Percentiles rank a stretch among this genome's conserved stretches.
Conservation (phyloP, 345 rosid genomes). For the Bruguiera sexangula region DNA sequence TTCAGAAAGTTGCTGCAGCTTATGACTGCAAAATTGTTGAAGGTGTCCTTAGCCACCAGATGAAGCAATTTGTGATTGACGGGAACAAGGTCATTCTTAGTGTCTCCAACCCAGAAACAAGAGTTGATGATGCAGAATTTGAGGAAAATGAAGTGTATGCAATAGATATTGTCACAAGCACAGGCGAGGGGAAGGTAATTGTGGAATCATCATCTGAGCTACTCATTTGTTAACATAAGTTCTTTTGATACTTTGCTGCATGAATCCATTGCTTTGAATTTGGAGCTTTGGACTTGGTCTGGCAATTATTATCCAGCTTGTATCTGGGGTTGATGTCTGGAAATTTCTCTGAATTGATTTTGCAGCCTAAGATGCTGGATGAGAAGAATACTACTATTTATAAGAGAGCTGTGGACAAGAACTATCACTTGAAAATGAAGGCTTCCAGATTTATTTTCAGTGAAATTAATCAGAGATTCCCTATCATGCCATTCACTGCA, state of each 20-base stretch:
- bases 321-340: not conserved
- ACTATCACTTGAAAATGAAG: constrained; percentile 94
- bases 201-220: not conserved
- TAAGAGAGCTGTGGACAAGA: constrained; percentile 79
- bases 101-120: constrained; percentile 70
- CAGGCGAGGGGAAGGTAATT: constrained; percentile 98
- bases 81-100: constrained; percentile 79
- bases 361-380: constrained; percentile 91
- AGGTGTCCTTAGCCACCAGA: constrained; percentile 94
- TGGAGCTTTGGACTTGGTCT: too few relatives aligned
- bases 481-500: constrained; percentile 85
- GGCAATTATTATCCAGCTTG: too few relatives aligned
- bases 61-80: constrained; percentile 86
- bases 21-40: constrained; percentile 97
- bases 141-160: constrained; percentile 96
- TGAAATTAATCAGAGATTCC: constrained; percentile 76
- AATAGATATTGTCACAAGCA: constrained; percentile 80
- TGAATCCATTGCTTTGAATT: too few relatives aligned
- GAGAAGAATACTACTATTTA: constrained; percentile 95
- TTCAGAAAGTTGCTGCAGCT: constrained; percentile 93
- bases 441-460: constrained; percentile 96
- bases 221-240: not conserved
- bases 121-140: constrained; percentile 91
- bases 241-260: not conserved
- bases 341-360: constrained; percentile 9